Evolutionary conservation across 441 rosid species (phyloP), one percentile per base, ranked within the genome.

Genomic region (Sinapis alba): DNA sequence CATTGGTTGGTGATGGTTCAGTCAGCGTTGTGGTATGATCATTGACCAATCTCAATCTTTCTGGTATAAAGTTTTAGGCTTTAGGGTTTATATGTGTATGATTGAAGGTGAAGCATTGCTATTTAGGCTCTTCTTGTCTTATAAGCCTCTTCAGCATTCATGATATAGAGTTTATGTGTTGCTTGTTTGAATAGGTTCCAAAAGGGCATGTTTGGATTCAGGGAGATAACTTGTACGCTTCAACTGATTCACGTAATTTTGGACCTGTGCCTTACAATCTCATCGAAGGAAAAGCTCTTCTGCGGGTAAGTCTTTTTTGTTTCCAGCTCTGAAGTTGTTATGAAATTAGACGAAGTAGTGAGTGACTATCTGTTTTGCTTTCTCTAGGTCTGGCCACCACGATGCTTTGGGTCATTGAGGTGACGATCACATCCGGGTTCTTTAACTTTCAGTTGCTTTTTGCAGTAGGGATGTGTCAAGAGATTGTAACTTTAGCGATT

Each of bases 131-230:
- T 5, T 62, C 11, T 26, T 18, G 63, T 61, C 9, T 9, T 30
- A 16, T 8, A 34, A 19, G 66, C 27, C 5, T 65, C 15, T 18
- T 61, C 45, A 63, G 61, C 7, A 3, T 53, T 53, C 5, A 54
- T 36, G 26, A 71, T 34, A 28, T 24, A 19, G 6, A 34, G 69
- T 60, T 3, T 67, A 27, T 62, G 78, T 19, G 28, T 75, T 27
- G 4, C 3, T 26, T 26, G 4, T 60, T 38, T 0, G 21, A 34
- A 12, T 77, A 93, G 98, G 91, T 91, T 18, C 98, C 98, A 12
- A 85, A 85, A 82, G 98, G 96, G 11, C 94, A 93, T 76, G 87
- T 89, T 68, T 93, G 98, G 98, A 84, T 93, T 72, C 97, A 93
- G 71, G 97, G 98, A 20, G 98, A 91, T 83, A 93, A 93, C 75